Evolutionary conservation across 805 yeast genomes (phyloP), one percentile per base, ranked within the genome.

Genomic region (Starmerella roubikii): DNA sequence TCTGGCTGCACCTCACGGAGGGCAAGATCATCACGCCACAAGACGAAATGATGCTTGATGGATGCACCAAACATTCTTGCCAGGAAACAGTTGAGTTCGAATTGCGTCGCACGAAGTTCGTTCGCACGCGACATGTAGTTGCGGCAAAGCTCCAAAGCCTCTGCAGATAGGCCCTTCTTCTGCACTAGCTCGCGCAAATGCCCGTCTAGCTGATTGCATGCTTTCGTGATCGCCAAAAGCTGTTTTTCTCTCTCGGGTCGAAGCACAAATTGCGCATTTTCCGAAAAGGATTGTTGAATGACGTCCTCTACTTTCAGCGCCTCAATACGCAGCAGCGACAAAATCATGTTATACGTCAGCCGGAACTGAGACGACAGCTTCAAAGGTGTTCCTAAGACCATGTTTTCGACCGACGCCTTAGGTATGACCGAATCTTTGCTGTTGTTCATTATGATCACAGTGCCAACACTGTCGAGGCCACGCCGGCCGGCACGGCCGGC

Each of bases 401-500:
- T 85, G 35, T 78, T 82, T 54, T 82, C 81, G 52, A 91, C 73
- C 13, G 74, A 71, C 1, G 66, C 37, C 7, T 50, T 38, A 3
- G 65, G 62, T 3, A 57, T 45, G 16, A 35, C 22, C 16, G 54
- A 57, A 9, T 51, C 52, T 24, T 42, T 42, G 9, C 57, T 60
- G 5, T 51, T 48, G 2, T 93, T 68, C 93, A 91, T 84, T 6
- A 86, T 74, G 45, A 91, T 84, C 11, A 91, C 98, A 0, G 96
- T 88, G 54, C 98, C 98, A 0, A 81, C 83, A 17, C 75, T 64
- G 64, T 91, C 98, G 47, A 91, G 63, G 26, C 98, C 98, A 66
- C 98, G 76, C 62, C 98, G 76, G 44, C 98, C 98, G 0, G 98
- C 98, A 59, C 98, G 72, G 32, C 98, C 98, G 0, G 96, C 86